Base-by-base conservation (phyloP, 2,329 filamentous ascomycete species). In the Plenodomus lindquistii region DNA sequence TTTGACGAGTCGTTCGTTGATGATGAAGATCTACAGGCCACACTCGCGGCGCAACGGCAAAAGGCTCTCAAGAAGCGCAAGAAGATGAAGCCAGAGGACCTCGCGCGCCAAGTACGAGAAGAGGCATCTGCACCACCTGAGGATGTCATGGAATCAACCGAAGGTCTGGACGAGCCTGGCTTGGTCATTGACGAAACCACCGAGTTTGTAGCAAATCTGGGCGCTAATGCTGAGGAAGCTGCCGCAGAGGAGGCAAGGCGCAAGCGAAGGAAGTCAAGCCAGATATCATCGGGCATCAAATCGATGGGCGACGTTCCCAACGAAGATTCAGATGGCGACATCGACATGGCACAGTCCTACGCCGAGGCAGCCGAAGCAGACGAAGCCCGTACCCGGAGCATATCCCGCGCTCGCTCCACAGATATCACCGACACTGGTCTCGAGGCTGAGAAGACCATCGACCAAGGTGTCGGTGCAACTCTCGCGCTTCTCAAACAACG, bases 111-210 rank as follows among this genome's bases (percentile, higher is more conserved):
- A 65, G 76, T 99, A 34, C 78, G 80, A 50, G 84, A 89, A 66
- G 85, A 89, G 60, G 75, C 69, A 2, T 77, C 77, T 43, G 76
- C 75, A 1, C 74, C 77, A 9, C 70, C 63, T 1, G 74, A 76
- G 9, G 73, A 67, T 20, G 67, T 73, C n/a, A 72, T 82, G 65
- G 86, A 85, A 17, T 82, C 85, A 22, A 84, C 86, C 41, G 81
- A 81, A 19, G 75, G 81, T 2, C 77, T 73, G 15, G 77, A 79
- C 0, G 77, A 83, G 3, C 76, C 77, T n/a, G 93, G 91, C 1
- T 78, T 99, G 1, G 83, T 97, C n/a, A 92, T 99, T 48, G 93
- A 97, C 52, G 94, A 97, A 67, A 96, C 93, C 0, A 91, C 91
- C 0, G 92, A 96, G 63, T 99, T 99, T 62, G 88, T 99, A 22